Conservation (phyloP, 495 filamentous ascomycete genomes). For the Xanthoparmelia taractica region DNA sequence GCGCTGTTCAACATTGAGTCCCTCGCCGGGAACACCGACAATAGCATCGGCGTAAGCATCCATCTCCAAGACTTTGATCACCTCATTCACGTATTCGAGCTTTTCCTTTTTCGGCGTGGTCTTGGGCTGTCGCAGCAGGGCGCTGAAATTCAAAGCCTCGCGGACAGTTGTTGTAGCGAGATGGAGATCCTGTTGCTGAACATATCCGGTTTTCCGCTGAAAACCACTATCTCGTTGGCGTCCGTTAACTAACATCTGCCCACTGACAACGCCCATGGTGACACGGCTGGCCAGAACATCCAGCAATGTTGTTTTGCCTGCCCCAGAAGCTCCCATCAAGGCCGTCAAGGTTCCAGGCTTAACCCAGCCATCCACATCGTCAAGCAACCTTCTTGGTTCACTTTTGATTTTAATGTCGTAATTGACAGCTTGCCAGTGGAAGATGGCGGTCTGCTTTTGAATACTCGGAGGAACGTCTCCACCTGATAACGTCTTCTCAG, state of each 20-base stretch:
- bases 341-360: conserved; percentile 86
- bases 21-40: conserved; percentile 80
- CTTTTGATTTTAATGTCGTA: conserved; percentile 87
- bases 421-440: conserved; percentile 79
- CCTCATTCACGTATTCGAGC: conserved; percentile 78
- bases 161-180: conserved; percentile 78
- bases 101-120: conserved; percentile 64
- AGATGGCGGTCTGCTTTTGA: conserved; percentile 62
- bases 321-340: conserved; percentile 49
- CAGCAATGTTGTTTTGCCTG: conserved; percentile 53
- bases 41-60: conserved; percentile 78
- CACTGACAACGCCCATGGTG: conserved; percentile 77
- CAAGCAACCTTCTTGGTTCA: conserved; percentile 64
- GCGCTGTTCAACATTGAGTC: conserved; percentile 86
- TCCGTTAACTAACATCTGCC: conserved; percentile 80
- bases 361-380: conserved; percentile 83
- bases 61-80: conserved; percentile 87
- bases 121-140: conserved; percentile 74
- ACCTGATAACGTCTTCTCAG: conserved; percentile 25
- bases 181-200: conserved; percentile 93
- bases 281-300: conserved; percentile 61
- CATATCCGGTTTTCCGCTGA: conserved; percentile 90
- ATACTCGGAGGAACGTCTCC: conserved; percentile 31
- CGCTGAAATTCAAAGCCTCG: conserved; percentile 74
- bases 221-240: conserved; percentile 67